Percentiles rank a stretch among this genome's conserved stretches.
phyloP scores from a whole-genome alignment of 2,329 filamentous ascomycete species.

The Colletotrichum theobromicola region DNA sequence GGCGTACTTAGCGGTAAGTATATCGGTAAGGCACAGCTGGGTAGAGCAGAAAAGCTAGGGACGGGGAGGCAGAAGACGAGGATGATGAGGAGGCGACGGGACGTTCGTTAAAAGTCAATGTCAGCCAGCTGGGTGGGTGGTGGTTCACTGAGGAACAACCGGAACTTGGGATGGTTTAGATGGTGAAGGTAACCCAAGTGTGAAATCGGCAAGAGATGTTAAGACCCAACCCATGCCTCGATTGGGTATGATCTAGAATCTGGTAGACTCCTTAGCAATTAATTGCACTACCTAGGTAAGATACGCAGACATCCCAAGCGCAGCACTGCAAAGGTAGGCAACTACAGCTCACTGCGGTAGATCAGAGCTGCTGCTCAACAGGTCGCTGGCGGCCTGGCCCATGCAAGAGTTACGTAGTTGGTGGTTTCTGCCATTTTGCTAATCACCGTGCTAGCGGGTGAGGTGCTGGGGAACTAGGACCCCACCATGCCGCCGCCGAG shows the following conservation, averaged over 20 bases:
- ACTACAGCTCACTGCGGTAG: background rate
- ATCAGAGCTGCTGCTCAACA: background rate
- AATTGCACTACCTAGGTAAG: background rate
- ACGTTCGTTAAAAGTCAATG: background rate
- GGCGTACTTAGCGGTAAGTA: background rate
- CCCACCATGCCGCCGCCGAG: conserved; percentile 12
- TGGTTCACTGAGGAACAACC: conserved; percentile 2
- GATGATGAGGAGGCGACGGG: background rate
- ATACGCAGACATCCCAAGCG: background rate
- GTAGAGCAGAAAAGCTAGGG: background rate
- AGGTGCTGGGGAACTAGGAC: background rate
- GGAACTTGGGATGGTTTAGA: conserved; percentile 4
- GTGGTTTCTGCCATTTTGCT: background rate
- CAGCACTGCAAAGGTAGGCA: background rate
- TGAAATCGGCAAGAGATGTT: background rate
- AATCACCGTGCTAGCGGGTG: background rate
- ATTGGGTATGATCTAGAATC: background rate
- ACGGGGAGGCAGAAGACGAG: background rate
- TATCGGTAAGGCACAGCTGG: background rate
- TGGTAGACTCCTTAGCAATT: conserved; percentile 16
- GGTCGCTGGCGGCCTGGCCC: background rate
- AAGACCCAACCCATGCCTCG: background rate
- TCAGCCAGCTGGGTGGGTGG: background rate
- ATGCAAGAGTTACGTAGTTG: conserved; percentile 19
- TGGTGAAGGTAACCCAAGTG: background rate